Base-by-base conservation (phyloP, 2,329 filamentous ascomycete genomes). In the Phaeosphaeriaceae sp. region DNA sequence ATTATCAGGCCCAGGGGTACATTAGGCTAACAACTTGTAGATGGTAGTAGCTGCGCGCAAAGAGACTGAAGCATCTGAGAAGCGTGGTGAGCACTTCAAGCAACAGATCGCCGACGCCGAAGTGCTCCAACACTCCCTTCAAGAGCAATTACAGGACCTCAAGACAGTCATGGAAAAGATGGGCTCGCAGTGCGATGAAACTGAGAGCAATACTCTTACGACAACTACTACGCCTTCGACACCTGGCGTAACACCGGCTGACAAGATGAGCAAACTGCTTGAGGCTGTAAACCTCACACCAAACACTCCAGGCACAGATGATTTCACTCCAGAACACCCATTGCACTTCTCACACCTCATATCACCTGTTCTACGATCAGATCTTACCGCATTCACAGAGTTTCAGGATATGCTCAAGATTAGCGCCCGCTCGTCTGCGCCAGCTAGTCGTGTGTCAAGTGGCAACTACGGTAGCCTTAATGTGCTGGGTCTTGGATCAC, bases 121-220 rank as follows among this genome's bases (percentile, higher is more conserved):
- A 73, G 81, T 83, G 18, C 82, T 99, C 15, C 83, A 99, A 52
- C 86, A 86, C 49, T 96, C 90, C 1, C 91, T 97, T 64, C 92
- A 96, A 69, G 92, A 97, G 72, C 94, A 99, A 71, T 80, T 99
- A 2, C 83, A 88, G 2, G 90, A 97, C 72, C 83, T 99, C 56
- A 99, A 99, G 75, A 81, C 84, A 16, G 91, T 97, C 56, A 90
- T 99, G 86, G 92, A 96, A 74, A 87, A 88, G 63, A 90, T 97
- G 85, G 83, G 81, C 18, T 80, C 84, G 11, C 85, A 90, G 60
- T 83, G 81, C 52, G 89, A 94, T 59, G 89, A 95, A 60, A 81
- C 84, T 58, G 82, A 87, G 41, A 85, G 81, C 36, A 84, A 83
- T 48, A 82, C 85, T n/a, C 89, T 90, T 8, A 72, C 76, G 15